Percentiles rank a stretch among this genome's conserved stretches.
Conservation (phyloP, 2,329 filamentous ascomycete species). For the Didymella arachidicola region DNA sequence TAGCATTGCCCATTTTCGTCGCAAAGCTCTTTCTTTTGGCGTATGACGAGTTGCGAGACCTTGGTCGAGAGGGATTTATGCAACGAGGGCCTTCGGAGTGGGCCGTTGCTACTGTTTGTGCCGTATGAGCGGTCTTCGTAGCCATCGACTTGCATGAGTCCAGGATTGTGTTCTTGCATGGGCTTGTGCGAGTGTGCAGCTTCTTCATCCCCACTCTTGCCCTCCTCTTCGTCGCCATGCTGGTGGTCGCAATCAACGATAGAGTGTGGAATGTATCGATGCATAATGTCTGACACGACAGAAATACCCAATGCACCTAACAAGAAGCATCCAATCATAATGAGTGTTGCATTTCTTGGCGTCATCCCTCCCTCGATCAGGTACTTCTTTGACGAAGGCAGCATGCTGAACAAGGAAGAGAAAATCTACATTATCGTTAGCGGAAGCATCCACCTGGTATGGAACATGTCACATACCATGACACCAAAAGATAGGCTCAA, state of each 20-base stretch:
- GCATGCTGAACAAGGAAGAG: constrained; percentile 90
- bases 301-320: constrained; percentile 79
- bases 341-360: constrained; percentile 71
- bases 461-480: constrained; percentile 70
- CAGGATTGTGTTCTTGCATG: constrained; percentile 33
- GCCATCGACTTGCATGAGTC: constrained; percentile 23
- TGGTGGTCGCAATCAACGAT: constrained; percentile 82
- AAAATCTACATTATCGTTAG: constrained; percentile 70
- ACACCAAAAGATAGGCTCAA: constrained; percentile 94
- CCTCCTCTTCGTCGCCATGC: constrained; percentile 65
- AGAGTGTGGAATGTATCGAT: constrained; percentile 77
- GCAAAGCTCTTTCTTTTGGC: constrained; percentile 58
- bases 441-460: background rate
- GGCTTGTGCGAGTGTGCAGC: constrained; percentile 26
- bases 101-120: constrained; percentile 24
- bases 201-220: constrained; percentile 39
- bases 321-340: constrained; percentile 74
- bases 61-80: constrained; percentile 52
- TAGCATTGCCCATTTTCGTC: constrained; percentile 67
- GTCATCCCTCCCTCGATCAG: constrained; percentile 73
- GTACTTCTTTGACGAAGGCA: constrained; percentile 84
- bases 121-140: constrained; percentile 30
- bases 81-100: constrained; percentile 49
- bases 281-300: constrained; percentile 73
- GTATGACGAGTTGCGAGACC: constrained; percentile 60